Conservation (phyloP, 257 asterid species). For the Thymus quinquecostatus region DNA sequence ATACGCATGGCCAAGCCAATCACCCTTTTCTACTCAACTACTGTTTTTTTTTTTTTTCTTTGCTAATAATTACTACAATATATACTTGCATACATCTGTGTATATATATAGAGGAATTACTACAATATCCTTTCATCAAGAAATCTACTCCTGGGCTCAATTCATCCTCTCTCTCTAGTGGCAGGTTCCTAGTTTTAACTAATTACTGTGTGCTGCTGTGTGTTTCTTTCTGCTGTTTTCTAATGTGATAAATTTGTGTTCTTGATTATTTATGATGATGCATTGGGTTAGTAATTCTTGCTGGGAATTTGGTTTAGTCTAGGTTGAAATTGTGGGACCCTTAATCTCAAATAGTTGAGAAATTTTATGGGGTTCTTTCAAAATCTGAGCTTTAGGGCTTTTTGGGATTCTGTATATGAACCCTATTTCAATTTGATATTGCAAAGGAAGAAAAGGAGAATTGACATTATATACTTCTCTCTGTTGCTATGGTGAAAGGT, state of each 20-base stretch:
- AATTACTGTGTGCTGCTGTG: not conserved
- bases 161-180: constrained; percentile 1
- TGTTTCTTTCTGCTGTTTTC: not conserved
- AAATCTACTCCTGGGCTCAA: constrained; percentile 25
- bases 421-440: not conserved
- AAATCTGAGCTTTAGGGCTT: no score
- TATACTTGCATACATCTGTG: not conserved
- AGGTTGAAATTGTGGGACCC: constrained; percentile 14
- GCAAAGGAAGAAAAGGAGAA: no score
- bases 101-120: no score
- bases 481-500: not conserved
- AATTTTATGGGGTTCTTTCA: no score
- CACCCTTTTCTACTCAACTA: constrained; percentile 41
- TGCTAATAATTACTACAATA: not conserved
- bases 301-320: constrained; percentile 19
- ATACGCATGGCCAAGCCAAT: constrained; percentile 1
- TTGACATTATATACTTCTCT: not conserved
- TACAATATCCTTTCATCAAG: not conserved
- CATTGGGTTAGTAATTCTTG: constrained; percentile 18
- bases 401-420: not conserved
- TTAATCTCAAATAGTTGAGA: not conserved
- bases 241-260: constrained; percentile 5
- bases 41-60: constrained; percentile 19
- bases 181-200: constrained; percentile 27
- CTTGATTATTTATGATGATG: constrained; percentile 8